Base-by-base conservation (phyloP, 441 rosid species). In the Eruca vesicaria region DNA sequence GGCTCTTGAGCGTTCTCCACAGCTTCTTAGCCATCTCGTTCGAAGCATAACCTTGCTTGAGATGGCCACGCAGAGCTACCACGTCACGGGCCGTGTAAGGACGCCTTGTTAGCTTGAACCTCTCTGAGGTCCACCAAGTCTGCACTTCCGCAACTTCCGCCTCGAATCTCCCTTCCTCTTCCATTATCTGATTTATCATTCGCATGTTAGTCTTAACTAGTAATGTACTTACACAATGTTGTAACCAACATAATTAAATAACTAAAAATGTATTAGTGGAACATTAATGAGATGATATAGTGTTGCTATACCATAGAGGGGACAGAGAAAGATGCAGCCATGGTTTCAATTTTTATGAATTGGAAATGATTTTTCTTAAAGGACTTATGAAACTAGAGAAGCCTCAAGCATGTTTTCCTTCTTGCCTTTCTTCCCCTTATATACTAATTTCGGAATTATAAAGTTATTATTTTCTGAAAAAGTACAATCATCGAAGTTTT, bases 111-210 rank as follows among this genome's bases (percentile, higher is more conserved):
- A 93, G 88, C 86, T 81, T 87, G 98, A 94, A 94, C 88, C 98
- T 86, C 88, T 92, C 99, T 1, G 90, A 69, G 90, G 79, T 87
- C 97, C 97, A 94, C 99, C 97, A 90, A 72, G 96, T 83, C 80
- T 92, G 92, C 86, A 92, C 93, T 80, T 91, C 96, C 48, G 91
- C 93, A 48, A 90, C 96, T 80, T 91, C 99, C 3, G 88, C 89
- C 75, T 92, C 96, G 55, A 87, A 88, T 80, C 91, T 84, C 66
- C 96, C 91, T 86, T 94, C 98, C 79, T 94, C 99, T 78, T 90
- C 94, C 96, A 92, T 74, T 43, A 94, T 83, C 92, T 88, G 70
- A 55, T n/a, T 18, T 38, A 58, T 20, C 38, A 60, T 62, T 29
- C 11, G 19, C 36, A 63, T 55, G 50, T 57, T 56, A 45, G 16